Evolutionary conservation across 2,329 filamentous ascomycete genomes (phyloP).

Genomic region (Cadophora malorum): DNA sequence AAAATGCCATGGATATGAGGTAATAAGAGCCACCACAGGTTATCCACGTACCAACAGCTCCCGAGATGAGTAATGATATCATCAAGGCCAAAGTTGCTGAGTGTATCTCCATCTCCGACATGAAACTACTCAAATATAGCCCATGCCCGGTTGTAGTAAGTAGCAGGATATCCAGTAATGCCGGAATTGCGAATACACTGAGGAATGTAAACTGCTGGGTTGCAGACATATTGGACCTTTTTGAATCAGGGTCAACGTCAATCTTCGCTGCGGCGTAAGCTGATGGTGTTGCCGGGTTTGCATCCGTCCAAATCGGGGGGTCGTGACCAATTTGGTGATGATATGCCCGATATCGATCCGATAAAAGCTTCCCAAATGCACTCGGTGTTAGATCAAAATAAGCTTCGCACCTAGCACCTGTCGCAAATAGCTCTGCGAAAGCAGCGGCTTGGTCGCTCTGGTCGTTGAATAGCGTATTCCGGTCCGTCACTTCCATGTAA

Average conservation of each 20-base stretch:
- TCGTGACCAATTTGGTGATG: constrained; percentile 55
- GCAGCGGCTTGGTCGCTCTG: constrained; percentile 68
- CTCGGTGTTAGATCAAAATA: constrained; percentile 64
- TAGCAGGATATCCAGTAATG: constrained; percentile 30
- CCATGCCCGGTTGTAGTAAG: constrained; percentile 32
- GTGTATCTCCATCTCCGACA: constrained; percentile 25
- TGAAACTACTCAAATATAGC: constrained; percentile 28
- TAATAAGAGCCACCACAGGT: constrained; percentile 34
- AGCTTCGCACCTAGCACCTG: constrained; percentile 66
- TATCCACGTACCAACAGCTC: constrained; percentile 33
- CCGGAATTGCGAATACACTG: constrained; percentile 59
- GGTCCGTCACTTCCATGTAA: constrained; percentile 67
- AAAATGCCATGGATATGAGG: constrained; percentile 33
- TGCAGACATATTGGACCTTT: constrained; percentile 50
- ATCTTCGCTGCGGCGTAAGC: constrained; percentile 59
- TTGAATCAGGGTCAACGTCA: constrained; percentile 55
- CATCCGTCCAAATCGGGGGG: constrained; percentile 57
- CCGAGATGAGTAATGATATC: constrained; percentile 31
- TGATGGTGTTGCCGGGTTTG: constrained; percentile 55
- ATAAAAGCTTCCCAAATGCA: constrained; percentile 51
- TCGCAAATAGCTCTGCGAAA: constrained; percentile 67
- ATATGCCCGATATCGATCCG: constrained; percentile 47
- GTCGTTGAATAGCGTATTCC: constrained; percentile 65
- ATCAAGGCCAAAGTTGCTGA: constrained; percentile 31
- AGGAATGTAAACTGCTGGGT: constrained; percentile 50